phyloP scores from a whole-genome alignment of 106 monocot genomes.

The Ottelia alismoides region DNA sequence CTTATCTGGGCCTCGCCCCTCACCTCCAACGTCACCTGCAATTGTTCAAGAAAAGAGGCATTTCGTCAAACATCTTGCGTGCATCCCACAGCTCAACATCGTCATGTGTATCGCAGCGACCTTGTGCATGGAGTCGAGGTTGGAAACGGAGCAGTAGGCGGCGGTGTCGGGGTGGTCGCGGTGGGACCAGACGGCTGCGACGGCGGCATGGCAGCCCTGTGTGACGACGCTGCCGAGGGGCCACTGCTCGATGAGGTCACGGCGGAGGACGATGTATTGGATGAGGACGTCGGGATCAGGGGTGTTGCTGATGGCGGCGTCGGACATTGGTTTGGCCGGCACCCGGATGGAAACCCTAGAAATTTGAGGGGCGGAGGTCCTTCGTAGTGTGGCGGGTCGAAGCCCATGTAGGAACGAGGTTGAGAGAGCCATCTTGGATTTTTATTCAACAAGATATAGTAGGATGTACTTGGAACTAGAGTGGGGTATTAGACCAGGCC shows the following conservation, averaged over 20 bases:
- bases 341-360: too few relatives aligned
- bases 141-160: conserved; percentile 42
- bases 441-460: too few relatives aligned
- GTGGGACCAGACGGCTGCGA: conserved; percentile 77
- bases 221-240: conserved; percentile 79
- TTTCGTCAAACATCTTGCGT: too few relatives aligned
- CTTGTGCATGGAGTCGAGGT: conserved; percentile 90
- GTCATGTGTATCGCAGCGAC: neutral
- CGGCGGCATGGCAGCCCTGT: conserved; percentile 91
- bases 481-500: too few relatives aligned
- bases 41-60: neutral
- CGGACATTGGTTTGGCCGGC: too few relatives aligned
- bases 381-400: too few relatives aligned
- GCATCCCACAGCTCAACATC: neutral
- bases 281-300: conserved; percentile 66
- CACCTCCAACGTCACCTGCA: conserved; percentile 87
- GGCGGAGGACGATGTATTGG: conserved; percentile 95
- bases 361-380: too few relatives aligned
- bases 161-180: conserved; percentile 45
- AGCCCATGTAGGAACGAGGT: too few relatives aligned
- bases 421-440: too few relatives aligned
- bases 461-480: too few relatives aligned
- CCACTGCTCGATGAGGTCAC: conserved; percentile 88
- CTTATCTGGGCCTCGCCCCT: conserved; percentile 79
- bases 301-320: too few relatives aligned